Percentiles rank a stretch among this genome's conserved stretches.
These are phyloP conservation scores for Leonotis leonurus DNA, from an alignment of 257 asterid genomes.

Conservation along the genomic window DNA sequence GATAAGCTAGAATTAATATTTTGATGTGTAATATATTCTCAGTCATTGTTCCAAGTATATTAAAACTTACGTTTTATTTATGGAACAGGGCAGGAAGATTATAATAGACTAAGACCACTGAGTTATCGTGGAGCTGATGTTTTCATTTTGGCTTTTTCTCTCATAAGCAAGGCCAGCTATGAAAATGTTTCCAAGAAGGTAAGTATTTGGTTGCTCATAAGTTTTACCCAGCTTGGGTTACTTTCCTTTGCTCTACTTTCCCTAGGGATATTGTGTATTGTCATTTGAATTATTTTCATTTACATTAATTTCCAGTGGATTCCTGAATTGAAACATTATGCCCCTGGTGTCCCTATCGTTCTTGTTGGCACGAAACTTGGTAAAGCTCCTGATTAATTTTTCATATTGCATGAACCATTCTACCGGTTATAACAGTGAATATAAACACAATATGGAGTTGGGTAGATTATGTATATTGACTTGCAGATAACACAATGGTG, in stretches of 20 bases:
- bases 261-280: background rate
- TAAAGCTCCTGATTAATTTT: constrained; percentile 26
- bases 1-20: constrained; percentile 1
- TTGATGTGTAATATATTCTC: background rate
- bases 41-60: constrained; percentile 1
- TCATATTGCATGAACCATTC: constrained; percentile 1
- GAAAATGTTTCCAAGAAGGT: constrained; percentile 78
- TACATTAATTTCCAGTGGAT: constrained; percentile 49
- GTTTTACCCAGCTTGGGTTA: background rate
- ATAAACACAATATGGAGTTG: background rate
- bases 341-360: constrained; percentile 73
- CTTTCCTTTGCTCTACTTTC: background rate
- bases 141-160: constrained; percentile 68
- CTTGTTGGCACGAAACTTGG: constrained; percentile 83
- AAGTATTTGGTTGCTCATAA: constrained; percentile 3
- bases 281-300: background rate
- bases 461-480: constrained; percentile 5
- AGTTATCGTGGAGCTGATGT: constrained; percentile 86
- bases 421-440: background rate
- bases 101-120: constrained; percentile 66
- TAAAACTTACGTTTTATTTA: background rate
- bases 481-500: background rate
- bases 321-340: constrained; percentile 74
- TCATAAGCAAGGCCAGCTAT: constrained; percentile 74
- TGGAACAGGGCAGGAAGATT: constrained; percentile 73